A percentile compares a stretch with the other conserved stretches of the same genome.
Conservation (phyloP, 441 rosid genomes). For the Adansonia grandidieri region DNA sequence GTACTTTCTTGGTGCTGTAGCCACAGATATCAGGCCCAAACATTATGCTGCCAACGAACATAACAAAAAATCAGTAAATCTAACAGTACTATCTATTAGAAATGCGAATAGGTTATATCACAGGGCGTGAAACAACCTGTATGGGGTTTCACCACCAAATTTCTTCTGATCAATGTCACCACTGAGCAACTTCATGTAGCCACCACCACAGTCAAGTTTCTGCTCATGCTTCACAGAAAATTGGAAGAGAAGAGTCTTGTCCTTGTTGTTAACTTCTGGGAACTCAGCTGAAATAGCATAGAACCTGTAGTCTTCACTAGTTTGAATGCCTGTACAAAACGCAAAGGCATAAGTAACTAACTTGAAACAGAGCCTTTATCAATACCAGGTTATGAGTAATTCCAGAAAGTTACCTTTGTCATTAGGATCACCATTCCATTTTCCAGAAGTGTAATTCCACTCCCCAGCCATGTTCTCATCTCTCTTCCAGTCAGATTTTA, state of each 20-base stretch:
- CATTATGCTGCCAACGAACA: constrained; percentile 68
- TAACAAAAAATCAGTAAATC: constrained; percentile 13
- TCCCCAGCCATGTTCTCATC: constrained; percentile 80
- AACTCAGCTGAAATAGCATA: constrained; percentile 93
- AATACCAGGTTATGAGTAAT: not conserved
- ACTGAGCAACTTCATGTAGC: constrained; percentile 91
- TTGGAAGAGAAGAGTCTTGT: constrained; percentile 78
- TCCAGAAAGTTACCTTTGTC: constrained; percentile 67
- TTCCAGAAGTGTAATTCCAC: constrained; percentile 88
- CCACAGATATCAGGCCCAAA: constrained; percentile 99
- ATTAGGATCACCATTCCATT: constrained; percentile 83
- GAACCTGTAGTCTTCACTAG: constrained; percentile 85
- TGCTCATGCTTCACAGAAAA: constrained; percentile 92
- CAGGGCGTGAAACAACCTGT: constrained; percentile 52
- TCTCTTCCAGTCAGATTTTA: constrained; percentile 87
- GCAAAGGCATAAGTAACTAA: not conserved
- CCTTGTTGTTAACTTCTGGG: constrained; percentile 92
- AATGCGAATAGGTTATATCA: not conserved
- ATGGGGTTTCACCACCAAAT: constrained; percentile 91
- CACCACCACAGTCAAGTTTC: constrained; percentile 98
- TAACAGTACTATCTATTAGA: not conserved
- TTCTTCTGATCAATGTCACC: constrained; percentile 80
- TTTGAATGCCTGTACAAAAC: constrained; percentile 69
- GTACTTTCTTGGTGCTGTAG: constrained; percentile 89
- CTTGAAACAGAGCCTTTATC: not conserved